Evolutionary conservation across 2,329 filamentous ascomycete species (phyloP), one percentile per base, ranked within the genome.

Genomic region (Drechmeria coniospora): DNA sequence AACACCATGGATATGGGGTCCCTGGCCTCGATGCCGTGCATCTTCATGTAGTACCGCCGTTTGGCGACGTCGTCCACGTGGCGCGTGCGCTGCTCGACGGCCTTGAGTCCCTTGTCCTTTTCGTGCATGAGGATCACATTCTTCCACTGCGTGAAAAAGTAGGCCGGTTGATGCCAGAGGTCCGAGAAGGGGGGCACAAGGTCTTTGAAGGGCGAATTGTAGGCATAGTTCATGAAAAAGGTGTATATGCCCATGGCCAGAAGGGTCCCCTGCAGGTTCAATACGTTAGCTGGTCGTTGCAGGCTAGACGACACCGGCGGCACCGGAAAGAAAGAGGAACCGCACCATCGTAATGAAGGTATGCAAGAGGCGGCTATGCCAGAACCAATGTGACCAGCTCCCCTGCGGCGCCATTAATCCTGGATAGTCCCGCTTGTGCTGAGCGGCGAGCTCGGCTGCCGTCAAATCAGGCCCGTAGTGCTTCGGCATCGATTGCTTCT

Each of bases 1-100:
- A 59, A 56, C 8, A 57, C 52, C 42, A 56, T 56, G 33, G 48
- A 60, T 42, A 75, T 61, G 18, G 63, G 63, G 28, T 68, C 58
- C 43, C 65, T 62, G 41, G 67, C 59, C 50, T 84, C 77, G 45
- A 92, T 52, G 8, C 83, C 84, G 60, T 93, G 83, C 34, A 79
- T 82, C 54, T 82, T 76, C 44, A 86, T 74, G 56, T 83, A 98
- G 52, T 80, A 74, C 35, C 70, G 70, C 43, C 87, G 68, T 70
- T 94, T 93, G 51, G 77, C 69, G 16, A 90, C 77, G 56, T 98
- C 90, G 40, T 93, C 83, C 31, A 83, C 65, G 39, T 74, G 74
- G 45, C 67, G 67, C 44, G 72, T 69, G 30, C 86, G 69, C 56
- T 74, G 73, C 53, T 86, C 80, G 28, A 67, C 63, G 16, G 79